Base-by-base conservation (phyloP, 2,329 filamentous ascomycete genomes). In the Aspergillus persii region DNA sequence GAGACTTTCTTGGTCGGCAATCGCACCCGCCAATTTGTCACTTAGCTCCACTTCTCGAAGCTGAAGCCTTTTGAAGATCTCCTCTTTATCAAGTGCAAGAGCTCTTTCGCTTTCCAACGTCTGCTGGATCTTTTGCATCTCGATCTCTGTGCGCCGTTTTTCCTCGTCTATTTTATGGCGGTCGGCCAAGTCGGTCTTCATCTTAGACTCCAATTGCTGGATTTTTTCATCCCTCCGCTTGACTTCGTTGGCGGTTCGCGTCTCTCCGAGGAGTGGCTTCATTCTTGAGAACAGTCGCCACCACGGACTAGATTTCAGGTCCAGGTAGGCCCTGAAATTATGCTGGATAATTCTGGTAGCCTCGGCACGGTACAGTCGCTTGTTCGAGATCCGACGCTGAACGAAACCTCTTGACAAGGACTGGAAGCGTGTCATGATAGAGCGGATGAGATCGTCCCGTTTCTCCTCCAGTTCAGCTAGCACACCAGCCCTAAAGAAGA, bases 61-160 rank as follows among this genome's bases (percentile, higher is more conserved):
- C 71, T 97, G 95, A 26, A 99, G 82, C n/a, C 96, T 87, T 72
- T 94, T 96, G 81, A 98, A 99, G 61, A 99, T 99, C 70, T 99
- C 95, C 72, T 99, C 96, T 74, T 99, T 99, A 76, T 99, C 95
- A 4, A 99, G 80, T 1, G 95, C 95, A 47, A 99, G 82, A n/a
- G 94, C 91, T 53, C 95, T 87, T 76, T 99, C 96, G 65, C 93
- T 96, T 74, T 99, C 96, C 2, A 99, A 83, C 0, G 91, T 96
- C 68, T 98, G 92, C 72, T 97, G 93, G 50, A 98, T 91, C 33
- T 90, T 88, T 66, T 93, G 86, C 69, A 97, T 89, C 69, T 99
- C 95, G 12, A 88, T 82, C 66, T 98, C 90, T 2, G 91, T 90
- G 61, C 92, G 90, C 47, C 95, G 86, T 33, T 93, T 86, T 67